These are phyloP conservation scores for Apophysomyces variabilis DNA, from an alignment of 371 early-diverging fungal genomes.

Conservation along the genomic window DNA sequence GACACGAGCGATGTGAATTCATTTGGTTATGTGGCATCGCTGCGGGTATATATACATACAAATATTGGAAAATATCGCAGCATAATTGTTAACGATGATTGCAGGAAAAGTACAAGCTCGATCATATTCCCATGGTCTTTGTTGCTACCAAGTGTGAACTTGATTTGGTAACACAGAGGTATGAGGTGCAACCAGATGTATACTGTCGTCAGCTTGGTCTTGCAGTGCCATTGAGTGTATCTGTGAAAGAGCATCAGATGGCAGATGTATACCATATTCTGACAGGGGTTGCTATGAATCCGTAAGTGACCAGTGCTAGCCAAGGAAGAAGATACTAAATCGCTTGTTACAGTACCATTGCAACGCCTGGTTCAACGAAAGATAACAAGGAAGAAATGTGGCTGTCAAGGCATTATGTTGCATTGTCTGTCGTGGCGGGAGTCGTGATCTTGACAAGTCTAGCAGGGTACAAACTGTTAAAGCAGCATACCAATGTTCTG, in stretches of 20 bases:
- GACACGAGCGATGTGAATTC: conserved; percentile 94
- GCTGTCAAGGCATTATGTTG: conserved; percentile 41
- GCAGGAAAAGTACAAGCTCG: conserved; percentile 81
- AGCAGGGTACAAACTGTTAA: conserved; percentile 47
- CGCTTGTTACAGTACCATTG: conserved; percentile 34
- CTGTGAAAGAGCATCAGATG: conserved; percentile 82
- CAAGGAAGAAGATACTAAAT: background rate
- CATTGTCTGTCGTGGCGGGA: conserved; percentile 44
- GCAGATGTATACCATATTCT: conserved; percentile 89
- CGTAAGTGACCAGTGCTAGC: conserved; percentile 48
- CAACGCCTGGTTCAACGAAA: conserved; percentile 48
- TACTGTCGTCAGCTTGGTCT: conserved; percentile 89
- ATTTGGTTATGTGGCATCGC: conserved; percentile 86
- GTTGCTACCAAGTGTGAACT: conserved; percentile 94
- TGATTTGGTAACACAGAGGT: conserved; percentile 83
- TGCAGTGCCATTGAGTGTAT: conserved; percentile 86
- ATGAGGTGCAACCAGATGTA: conserved; percentile 88
- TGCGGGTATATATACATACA: conserved; percentile 63
- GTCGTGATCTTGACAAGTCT: conserved; percentile 46
- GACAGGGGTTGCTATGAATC: conserved; percentile 87
- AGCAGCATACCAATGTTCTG: conserved; percentile 34
- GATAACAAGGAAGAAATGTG: conserved; percentile 46
- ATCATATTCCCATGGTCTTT: conserved; percentile 85
- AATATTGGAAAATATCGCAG: background rate
- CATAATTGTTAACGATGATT: background rate